A percentile compares a stretch with the other conserved stretches of the same genome.
These are phyloP conservation scores for Geranomyces variabilis DNA, from an alignment of 192 early-diverging fungal species.

Conservation along the genomic window DNA sequence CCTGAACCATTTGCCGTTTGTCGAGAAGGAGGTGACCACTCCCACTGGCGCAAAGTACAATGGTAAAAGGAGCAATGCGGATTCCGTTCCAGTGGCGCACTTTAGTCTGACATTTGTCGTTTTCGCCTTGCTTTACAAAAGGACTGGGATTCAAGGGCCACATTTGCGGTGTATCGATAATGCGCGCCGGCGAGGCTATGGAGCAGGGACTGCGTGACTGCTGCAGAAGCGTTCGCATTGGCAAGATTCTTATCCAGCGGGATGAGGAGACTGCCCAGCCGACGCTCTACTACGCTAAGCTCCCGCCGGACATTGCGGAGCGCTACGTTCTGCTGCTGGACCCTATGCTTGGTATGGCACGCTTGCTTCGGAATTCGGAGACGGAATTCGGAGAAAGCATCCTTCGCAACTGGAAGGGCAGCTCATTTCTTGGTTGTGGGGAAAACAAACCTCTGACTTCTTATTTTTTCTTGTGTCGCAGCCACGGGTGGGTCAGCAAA, in stretches of 20 bases:
- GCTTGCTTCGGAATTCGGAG: background rate
- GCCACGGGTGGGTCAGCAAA: conserved; percentile 94
- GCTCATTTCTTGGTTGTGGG: background rate
- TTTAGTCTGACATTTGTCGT: no score
- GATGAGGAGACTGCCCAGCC: conserved; percentile 92
- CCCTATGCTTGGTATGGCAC: conserved; percentile 84
- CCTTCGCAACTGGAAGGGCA: no score
- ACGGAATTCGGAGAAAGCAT: background rate
- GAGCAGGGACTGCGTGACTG: conserved; percentile 83
- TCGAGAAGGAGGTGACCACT: conserved; percentile 76
- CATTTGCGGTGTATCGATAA: conserved; percentile 94
- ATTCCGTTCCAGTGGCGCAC: no score
- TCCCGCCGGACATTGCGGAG: conserved; percentile 82
- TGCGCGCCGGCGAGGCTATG: conserved; percentile 94
- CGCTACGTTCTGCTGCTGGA: conserved; percentile 83
- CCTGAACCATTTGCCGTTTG: conserved; percentile 87
- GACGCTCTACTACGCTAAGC: conserved; percentile 87
- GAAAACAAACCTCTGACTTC: no score
- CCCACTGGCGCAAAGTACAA: conserved; percentile 65
- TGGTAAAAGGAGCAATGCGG: conserved; percentile 7
- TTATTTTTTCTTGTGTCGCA: conserved; percentile 25
- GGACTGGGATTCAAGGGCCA: conserved; percentile 81
- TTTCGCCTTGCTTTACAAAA: no score
- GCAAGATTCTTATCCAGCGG: conserved; percentile 94
- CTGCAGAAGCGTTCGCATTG: conserved; percentile 87